A percentile compares a stretch with the other conserved stretches of the same genome.
phyloP scores from a whole-genome alignment of 805 yeast genomes.

The Millerozyma acaciae region DNA sequence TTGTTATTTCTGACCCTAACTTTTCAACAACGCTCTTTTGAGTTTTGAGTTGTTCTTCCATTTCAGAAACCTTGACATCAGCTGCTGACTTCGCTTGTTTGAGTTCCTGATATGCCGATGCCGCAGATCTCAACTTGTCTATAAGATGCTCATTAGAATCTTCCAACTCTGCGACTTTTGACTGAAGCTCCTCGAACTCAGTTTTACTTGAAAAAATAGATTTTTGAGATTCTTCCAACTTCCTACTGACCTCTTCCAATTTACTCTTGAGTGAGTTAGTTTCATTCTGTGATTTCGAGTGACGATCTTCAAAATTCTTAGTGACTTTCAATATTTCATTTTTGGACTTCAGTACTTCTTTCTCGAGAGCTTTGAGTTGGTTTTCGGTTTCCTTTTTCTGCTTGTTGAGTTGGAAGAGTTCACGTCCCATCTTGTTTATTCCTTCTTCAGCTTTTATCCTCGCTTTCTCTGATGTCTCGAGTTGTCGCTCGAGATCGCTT shows the following conservation, averaged over 20 bases:
- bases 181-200: conserved; percentile 13
- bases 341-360: conserved; percentile 28
- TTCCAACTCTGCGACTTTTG: conserved; percentile 24
- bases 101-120: conserved; percentile 30
- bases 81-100: conserved; percentile 15
- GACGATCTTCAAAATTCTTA: conserved; percentile 16
- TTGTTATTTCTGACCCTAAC: conserved; percentile 3
- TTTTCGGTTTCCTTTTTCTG: conserved; percentile 52
- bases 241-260: conserved; percentile 18
- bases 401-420: conserved; percentile 61
- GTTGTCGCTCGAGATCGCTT: conserved; percentile 27
- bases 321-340: conserved; percentile 33
- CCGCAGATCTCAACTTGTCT: conserved; percentile 40
- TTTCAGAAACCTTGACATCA: conserved; percentile 11
- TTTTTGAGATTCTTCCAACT: conserved; percentile 17
- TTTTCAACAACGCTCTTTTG: conserved; percentile 13
- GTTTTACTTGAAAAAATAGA: conserved; percentile 1
- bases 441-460: conserved; percentile 77
- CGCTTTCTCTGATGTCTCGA: conserved; percentile 32
- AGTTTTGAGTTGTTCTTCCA: conserved; percentile 13
- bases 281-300: conserved; percentile 17
- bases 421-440: conserved; percentile 85
- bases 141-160: conserved; percentile 33
- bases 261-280: conserved; percentile 22
- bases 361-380: conserved; percentile 39